Conservation (phyloP, 139 green algal species). For the Tetradesmus lagerheimii region DNA sequence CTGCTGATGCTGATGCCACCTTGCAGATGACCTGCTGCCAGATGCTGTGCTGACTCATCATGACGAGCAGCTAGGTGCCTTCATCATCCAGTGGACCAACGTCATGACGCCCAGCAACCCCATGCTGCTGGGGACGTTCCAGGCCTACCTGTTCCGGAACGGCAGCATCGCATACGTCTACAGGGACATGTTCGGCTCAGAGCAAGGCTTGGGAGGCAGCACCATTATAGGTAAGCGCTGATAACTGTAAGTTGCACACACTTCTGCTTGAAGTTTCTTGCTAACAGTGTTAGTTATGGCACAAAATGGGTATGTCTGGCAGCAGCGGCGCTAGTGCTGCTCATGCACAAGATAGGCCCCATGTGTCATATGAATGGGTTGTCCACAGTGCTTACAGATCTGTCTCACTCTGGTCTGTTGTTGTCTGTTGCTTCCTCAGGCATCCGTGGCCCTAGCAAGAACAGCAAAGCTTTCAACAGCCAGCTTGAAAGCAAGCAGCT, state of each 20-base stretch:
- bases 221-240: neutral
- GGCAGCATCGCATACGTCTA: conserved; percentile 27
- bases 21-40: conserved; percentile 21
- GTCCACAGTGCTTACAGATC: neutral
- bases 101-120: conserved; percentile 16
- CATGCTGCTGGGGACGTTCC: conserved; percentile 27
- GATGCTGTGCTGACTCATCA: conserved; percentile 13
- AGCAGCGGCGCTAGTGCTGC: too few relatives aligned
- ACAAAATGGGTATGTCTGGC: too few relatives aligned
- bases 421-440: neutral
- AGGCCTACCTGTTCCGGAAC: neutral
- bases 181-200: conserved; percentile 24
- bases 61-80: neutral
- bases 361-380: too few relatives aligned
- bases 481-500: neutral
- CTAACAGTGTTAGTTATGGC: too few relatives aligned
- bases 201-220: neutral
- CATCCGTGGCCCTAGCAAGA: neutral
- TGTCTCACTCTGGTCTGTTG: neutral
- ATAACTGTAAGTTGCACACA: too few relatives aligned
- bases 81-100: conserved; percentile 38
- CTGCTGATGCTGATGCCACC: neutral
- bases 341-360: too few relatives aligned
- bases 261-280: too few relatives aligned
- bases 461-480: neutral